These are phyloP conservation scores for Penicillium sp. DNA, from an alignment of 2,329 filamentous ascomycete genomes.

Conservation along the genomic window DNA sequence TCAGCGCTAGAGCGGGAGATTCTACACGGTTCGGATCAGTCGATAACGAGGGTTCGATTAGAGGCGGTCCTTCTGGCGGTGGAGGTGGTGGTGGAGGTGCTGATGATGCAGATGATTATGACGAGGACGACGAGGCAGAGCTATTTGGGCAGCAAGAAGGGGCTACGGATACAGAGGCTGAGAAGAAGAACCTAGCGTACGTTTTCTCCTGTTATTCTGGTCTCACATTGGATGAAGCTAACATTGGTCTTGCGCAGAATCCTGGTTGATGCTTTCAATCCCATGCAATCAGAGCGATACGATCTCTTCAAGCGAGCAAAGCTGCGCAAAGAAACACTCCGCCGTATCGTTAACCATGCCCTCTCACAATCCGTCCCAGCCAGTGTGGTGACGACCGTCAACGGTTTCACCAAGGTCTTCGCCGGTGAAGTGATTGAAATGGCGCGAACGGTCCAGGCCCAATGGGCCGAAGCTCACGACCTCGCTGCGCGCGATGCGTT, in stretches of 20 bases:
- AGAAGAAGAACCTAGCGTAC: constrained; percentile 52
- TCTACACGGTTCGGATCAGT: constrained; percentile 32
- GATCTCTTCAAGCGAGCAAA: constrained; percentile 51
- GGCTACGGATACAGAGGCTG: constrained; percentile 49
- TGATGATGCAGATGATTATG: constrained; percentile 51
- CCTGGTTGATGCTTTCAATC: constrained; percentile 48
- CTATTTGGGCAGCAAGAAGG: constrained; percentile 46
- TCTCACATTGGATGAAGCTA: constrained; percentile 8
- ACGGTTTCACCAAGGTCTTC: constrained; percentile 65
- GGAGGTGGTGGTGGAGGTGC: constrained; percentile 44
- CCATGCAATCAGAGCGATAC: constrained; percentile 49
- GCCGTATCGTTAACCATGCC: constrained; percentile 63
- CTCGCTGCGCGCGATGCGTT: constrained; percentile 54
- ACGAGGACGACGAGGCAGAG: constrained; percentile 48
- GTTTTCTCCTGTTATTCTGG: constrained; percentile 20
- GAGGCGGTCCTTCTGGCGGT: constrained; percentile 23
- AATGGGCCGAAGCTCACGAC: constrained; percentile 51
- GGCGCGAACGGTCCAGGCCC: constrained; percentile 60
- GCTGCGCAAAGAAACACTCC: constrained; percentile 50
- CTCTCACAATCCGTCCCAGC: constrained; percentile 65
- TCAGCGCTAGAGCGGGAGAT: constrained; percentile 26
- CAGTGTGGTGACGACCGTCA: constrained; percentile 63
- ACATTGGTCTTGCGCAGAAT: constrained; percentile 30
- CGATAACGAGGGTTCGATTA: constrained; percentile 35
- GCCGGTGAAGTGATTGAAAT: constrained; percentile 65